These are phyloP conservation scores for Paecilomyces niveus DNA, from an alignment of 2,329 filamentous ascomycete genomes.

Conservation along the genomic window DNA sequence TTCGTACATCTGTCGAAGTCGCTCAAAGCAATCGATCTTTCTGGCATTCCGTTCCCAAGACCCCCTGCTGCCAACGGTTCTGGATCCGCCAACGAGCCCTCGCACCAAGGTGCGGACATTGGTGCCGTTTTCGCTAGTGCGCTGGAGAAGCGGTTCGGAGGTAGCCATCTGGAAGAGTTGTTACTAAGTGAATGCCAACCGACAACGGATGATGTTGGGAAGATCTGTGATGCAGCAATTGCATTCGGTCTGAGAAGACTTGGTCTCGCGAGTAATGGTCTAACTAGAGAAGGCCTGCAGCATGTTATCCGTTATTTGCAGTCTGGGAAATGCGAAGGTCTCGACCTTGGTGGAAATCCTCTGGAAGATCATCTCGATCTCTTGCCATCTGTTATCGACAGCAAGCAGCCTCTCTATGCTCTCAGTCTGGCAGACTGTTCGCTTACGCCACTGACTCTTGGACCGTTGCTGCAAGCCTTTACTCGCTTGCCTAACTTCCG, in stretches of 20 bases:
- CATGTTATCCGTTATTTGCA: constrained; percentile 72
- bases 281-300: constrained; percentile 65
- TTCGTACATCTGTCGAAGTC: constrained; percentile 88
- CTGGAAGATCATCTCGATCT: constrained; percentile 47
- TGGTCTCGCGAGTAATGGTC: constrained; percentile 73
- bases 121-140: constrained; percentile 65
- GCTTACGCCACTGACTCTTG: constrained; percentile 64
- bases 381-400: constrained; percentile 29
- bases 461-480: constrained; percentile 67
- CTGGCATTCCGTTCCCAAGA: constrained; percentile 70
- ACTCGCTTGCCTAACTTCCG: constrained; percentile 64
- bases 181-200: constrained; percentile 75
- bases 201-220: constrained; percentile 61
- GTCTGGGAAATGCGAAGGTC: constrained; percentile 71
- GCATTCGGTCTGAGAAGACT: constrained; percentile 70
- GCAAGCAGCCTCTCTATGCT: constrained; percentile 60
- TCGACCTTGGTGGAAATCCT: constrained; percentile 85
- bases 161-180: constrained; percentile 70
- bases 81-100: constrained; percentile 8
- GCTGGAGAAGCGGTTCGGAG: constrained; percentile 68
- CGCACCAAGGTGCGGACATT: constrained; percentile 41
- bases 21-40: constrained; percentile 78
- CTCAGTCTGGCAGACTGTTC: constrained; percentile 83
- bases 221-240: constrained; percentile 74
- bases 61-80: constrained; percentile 19